Base-by-base conservation (phyloP, 768 basidiomycete species). In the Tulasnella sp. region DNA sequence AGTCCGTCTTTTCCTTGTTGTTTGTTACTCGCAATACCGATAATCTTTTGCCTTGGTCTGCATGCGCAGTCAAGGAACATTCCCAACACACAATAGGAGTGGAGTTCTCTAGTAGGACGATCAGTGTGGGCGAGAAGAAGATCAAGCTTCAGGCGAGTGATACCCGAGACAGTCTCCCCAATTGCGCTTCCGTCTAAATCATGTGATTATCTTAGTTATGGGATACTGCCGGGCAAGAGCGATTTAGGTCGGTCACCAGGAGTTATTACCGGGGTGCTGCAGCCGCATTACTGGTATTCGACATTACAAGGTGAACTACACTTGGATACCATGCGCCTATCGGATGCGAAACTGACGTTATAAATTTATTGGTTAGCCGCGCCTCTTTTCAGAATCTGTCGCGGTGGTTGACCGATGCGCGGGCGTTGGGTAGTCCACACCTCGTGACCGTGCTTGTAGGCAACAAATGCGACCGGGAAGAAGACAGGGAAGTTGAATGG, bases 71-170 rank as follows among this genome's bases (percentile, higher is more conserved):
- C 79, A 95, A 93, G 74, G 86, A 90, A 65, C 87, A 95, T 72
- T 92, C 92, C 4, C 88, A 94, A 73, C 96, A 98, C 71, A 98
- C 96, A 13, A 98, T 99, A 61, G 96, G 95, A 9, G 96, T 99
- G 27, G 96, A 98, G 69, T 98, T 99, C 70, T 92, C 92, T 17
- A 95, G 92, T 69, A 78, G 93, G 65, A 93, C 92, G 0, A 82
- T 99, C 61, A 86, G 86, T 67, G 78, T 98, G 23, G 94, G 89
- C 53, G 93, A 96, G 77, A 90, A 92, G 73, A 81, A 86, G 64
- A 91, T 96, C 65, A 97, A 96, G 72, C 79, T 97, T 41, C 95
- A 97, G 82, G 93, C 92, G 48, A 64, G 80, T 9, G 23, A 3
- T 7, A 67, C 13, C 50, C 5, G 53, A 10, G 15, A 54, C 29